Base-by-base conservation (phyloP, 2,329 filamentous ascomycete genomes). In the Hypoxylon sp. region DNA sequence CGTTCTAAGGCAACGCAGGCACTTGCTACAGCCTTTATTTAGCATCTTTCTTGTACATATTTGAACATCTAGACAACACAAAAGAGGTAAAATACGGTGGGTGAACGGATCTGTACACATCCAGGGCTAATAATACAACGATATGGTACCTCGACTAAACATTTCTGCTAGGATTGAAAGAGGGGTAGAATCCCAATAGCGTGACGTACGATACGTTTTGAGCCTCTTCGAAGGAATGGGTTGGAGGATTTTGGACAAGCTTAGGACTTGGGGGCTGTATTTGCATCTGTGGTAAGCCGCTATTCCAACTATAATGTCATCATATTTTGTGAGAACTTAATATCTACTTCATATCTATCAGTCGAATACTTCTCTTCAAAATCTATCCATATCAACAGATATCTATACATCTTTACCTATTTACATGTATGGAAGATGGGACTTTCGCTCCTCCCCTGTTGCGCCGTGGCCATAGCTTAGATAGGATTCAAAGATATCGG, bases 11-110 rank as follows among this genome's bases (percentile, higher is more conserved):
- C 32, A 19, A 19, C 30, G 45, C 43, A 51, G 41, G 41, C 30
- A 11, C 14, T 36, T 49, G 34, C 56, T 32, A 46, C 30, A 7
- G 46, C 36, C 46, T 13, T n/a, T n/a, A 34, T 48, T 53, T 14
- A 55, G 34, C 53, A 38, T 53, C 49, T 21, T 66, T 69, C 63
- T 63, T 60, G 66, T 69, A 66, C 36, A 69, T 69, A 66, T 17
- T 53, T 61, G 17, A n/a, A 38, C 41, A 51, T 46, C 23, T 60
- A 48, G 19, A 45, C 1, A 23, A 38, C 21, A 56, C 21, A 56
- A 25, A 28, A 50, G n/a, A 43, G 21, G 36, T 23, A 48, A 28
- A 48, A 55, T 34, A 30, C 17, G 38, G 28, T 51, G 57, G 58
- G 56, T 28, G 50, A 25, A 45, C 21, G 38, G 60, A 52, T 60